A percentile compares a stretch with the other conserved stretches of the same genome.
Conservation (phyloP, 2,329 filamentous ascomycete species). For the Capronia epimyces region DNA sequence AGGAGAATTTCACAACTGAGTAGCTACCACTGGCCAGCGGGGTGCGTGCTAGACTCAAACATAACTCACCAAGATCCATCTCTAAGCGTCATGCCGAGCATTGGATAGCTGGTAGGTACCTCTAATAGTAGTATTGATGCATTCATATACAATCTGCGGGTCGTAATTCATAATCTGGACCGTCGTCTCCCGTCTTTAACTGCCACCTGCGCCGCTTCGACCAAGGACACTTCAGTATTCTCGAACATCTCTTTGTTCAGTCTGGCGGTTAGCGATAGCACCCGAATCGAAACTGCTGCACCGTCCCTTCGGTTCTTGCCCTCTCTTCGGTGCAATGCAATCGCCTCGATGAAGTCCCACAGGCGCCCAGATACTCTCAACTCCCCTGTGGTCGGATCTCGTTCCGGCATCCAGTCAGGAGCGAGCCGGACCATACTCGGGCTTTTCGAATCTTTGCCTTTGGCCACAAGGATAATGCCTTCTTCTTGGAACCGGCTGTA, state of each 20-base stretch:
- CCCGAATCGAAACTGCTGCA: slow-evolving; percentile 75
- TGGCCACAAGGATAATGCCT: slow-evolving; percentile 72
- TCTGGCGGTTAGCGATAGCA: slow-evolving; percentile 68
- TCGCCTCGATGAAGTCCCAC: slow-evolving; percentile 88
- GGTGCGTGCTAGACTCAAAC: no score
- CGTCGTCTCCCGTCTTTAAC: slow-evolving; percentile 12
- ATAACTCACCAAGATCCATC: no score
- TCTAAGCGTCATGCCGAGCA: background rate
- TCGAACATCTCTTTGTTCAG: slow-evolving; percentile 67
- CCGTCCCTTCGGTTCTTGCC: slow-evolving; percentile 96
- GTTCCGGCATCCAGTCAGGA: slow-evolving; percentile 65
- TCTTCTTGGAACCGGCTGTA: slow-evolving; percentile 86
- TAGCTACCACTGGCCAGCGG: no score
- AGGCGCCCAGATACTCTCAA: slow-evolving; percentile 68
- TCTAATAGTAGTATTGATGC: background rate
- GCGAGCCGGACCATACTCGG: slow-evolving; percentile 57
- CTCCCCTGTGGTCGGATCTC: slow-evolving; percentile 56
- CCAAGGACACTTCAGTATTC: slow-evolving; percentile 31
- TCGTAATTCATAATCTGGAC: slow-evolving; percentile 14
- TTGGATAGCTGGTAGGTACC: background rate
- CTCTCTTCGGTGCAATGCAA: slow-evolving; percentile 75
- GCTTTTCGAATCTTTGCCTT: slow-evolving; percentile 51
- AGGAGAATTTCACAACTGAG: no score
- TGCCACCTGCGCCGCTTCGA: background rate
- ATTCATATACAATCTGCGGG: background rate